Percentiles rank a stretch among this genome's conserved stretches.
phyloP scores from a whole-genome alignment of 495 filamentous ascomycete genomes.

The Neurospora terricola region DNA sequence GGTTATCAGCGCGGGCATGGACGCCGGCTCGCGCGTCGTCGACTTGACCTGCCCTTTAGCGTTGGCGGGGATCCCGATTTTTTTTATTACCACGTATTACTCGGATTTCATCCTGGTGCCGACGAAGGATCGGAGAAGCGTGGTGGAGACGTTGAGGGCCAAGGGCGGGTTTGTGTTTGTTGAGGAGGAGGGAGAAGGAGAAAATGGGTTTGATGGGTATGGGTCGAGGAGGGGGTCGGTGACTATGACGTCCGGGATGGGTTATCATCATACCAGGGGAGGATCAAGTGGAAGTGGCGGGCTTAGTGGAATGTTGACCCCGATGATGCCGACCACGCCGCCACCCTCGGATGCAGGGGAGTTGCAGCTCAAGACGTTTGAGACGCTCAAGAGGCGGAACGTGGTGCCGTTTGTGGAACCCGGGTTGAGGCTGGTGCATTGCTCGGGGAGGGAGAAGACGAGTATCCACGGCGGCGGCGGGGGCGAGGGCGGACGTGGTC shows the following conservation, averaged over 20 bases:
- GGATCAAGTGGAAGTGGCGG: constrained; percentile 30
- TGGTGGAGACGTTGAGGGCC: constrained; percentile 66
- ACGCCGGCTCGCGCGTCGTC: constrained; percentile 87
- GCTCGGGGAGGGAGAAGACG: constrained; percentile 50
- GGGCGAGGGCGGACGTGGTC: constrained; percentile 4
- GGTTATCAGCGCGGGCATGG: constrained; percentile 77
- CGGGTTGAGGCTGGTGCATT: constrained; percentile 66
- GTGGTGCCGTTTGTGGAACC: constrained; percentile 64
- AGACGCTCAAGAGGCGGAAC: constrained; percentile 57
- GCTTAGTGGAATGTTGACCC: neutral
- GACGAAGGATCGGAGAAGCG: constrained; percentile 54
- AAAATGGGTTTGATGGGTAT: neutral
- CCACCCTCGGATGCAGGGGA: constrained; percentile 68
- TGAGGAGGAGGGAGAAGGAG: constrained; percentile 31
- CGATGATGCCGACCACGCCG: constrained; percentile 51
- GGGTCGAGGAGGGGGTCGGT: neutral
- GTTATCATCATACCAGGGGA: constrained; percentile 32
- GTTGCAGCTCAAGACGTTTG: constrained; percentile 74
- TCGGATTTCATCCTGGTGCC: constrained; percentile 95
- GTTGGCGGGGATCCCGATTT: constrained; percentile 87
- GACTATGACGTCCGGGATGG: constrained; percentile 11
- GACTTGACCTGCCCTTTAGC: constrained; percentile 88
- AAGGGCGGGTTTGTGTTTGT: constrained; percentile 69
- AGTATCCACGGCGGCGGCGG: constrained; percentile 11
- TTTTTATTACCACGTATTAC: constrained; percentile 98